phyloP scores from a whole-genome alignment of 495 filamentous ascomycete genomes.

The Aspergillus indologenus region DNA sequence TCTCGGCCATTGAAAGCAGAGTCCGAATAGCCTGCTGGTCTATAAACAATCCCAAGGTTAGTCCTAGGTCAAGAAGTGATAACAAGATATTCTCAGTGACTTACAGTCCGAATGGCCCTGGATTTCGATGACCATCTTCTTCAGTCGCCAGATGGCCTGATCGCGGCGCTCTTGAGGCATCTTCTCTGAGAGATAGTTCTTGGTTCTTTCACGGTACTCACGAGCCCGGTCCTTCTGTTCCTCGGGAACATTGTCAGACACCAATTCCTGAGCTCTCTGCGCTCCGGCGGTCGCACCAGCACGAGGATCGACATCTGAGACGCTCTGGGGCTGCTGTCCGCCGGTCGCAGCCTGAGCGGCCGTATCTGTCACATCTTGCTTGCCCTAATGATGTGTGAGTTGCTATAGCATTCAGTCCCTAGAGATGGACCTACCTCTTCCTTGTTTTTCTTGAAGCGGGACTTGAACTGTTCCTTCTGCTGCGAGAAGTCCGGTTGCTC shows the following conservation, averaged over 20 bases:
- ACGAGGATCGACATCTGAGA: constrained; percentile 51
- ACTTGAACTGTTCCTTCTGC: constrained; percentile 63
- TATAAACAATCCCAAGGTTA: constrained; percentile 18
- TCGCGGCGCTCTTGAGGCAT: constrained; percentile 92
- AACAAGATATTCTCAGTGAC: constrained; percentile 16
- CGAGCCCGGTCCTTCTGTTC: constrained; percentile 24
- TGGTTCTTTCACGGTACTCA: constrained; percentile 47
- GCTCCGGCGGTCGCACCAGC: constrained; percentile 48
- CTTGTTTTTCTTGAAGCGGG: constrained; percentile 65
- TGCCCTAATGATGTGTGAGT: constrained; percentile 17
- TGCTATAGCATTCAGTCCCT: no score
- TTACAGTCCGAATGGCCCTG: constrained; percentile 87
- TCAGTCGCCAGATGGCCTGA: constrained; percentile 86
- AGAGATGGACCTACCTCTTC: constrained; percentile 43
- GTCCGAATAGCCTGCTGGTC: constrained; percentile 86
- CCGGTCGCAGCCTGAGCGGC: constrained; percentile 49
- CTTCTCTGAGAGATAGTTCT: constrained; percentile 75
- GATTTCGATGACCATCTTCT: constrained; percentile 97
- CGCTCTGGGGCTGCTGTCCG: constrained; percentile 42
- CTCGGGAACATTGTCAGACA: constrained; percentile 49
- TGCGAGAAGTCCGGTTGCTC: constrained; percentile 70
- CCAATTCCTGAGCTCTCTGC: constrained; percentile 47
- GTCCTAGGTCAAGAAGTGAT: not conserved
- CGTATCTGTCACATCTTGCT: constrained; percentile 53
- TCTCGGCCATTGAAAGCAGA: constrained; percentile 76